phyloP scores from a whole-genome alignment of 139 green algal genomes.

The Gonium pectorale region DNA sequence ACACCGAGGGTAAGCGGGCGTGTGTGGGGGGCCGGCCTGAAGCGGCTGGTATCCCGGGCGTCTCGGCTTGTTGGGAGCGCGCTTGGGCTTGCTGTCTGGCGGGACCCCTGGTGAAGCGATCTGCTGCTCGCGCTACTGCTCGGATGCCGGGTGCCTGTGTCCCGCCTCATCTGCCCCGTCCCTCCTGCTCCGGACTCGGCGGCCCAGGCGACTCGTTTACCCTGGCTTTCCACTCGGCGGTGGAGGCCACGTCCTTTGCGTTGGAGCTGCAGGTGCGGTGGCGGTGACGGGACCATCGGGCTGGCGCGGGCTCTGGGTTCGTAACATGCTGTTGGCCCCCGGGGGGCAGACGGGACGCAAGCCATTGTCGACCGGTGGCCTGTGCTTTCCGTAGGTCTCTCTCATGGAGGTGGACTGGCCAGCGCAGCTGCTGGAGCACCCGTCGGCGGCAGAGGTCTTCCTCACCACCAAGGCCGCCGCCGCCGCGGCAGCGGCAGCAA shows the following conservation, averaged over 20 bases:
- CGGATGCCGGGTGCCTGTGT: no score
- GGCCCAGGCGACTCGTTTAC: conserved; percentile 59
- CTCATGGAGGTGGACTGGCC: conserved; percentile 34
- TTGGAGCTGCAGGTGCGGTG: conserved; percentile 21
- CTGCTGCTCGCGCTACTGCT: no score
- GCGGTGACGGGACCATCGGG: no score
- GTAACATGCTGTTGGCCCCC: no score
- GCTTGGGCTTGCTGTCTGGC: no score
- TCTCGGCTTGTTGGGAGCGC: no score
- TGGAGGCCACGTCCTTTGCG: conserved; percentile 52
- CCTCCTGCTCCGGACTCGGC: background rate
- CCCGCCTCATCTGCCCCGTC: background rate
- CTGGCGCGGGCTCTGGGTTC: no score
- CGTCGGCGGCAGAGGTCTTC: conserved; percentile 11
- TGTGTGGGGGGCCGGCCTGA: background rate
- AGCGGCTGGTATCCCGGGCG: background rate
- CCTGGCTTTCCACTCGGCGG: conserved; percentile 56
- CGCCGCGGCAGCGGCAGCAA: background rate
- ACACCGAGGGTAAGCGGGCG: conserved; percentile 8
- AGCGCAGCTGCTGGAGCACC: conserved; percentile 15
- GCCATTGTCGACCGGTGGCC: no score
- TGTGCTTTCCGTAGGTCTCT: background rate
- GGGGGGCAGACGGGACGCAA: no score
- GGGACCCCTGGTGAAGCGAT: no score
- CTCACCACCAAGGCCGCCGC: conserved; percentile 23